These are phyloP conservation scores for Pseudonectria buxi DNA, from an alignment of 2,329 filamentous ascomycete genomes.

Conservation along the genomic window DNA sequence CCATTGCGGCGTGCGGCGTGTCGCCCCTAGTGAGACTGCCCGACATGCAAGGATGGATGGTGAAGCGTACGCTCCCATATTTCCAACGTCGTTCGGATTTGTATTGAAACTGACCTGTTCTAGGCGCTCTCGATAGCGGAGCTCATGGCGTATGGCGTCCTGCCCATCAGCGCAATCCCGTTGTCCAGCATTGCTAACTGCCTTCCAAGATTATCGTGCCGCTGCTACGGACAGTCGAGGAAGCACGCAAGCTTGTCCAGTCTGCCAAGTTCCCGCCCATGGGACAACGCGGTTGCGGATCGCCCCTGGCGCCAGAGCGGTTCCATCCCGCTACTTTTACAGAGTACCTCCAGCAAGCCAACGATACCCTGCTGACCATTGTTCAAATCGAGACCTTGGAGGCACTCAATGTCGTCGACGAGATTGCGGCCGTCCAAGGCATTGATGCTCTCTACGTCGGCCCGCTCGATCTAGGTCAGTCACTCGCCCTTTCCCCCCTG, in stretches of 20 bases:
- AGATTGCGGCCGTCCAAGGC: constrained; percentile 53
- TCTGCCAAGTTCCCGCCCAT: constrained; percentile 45
- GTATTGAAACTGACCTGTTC: background rate
- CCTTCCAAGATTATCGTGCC: constrained; percentile 38
- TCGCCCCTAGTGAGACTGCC: constrained; percentile 45
- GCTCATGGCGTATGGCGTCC: constrained; percentile 39
- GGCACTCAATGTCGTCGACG: constrained; percentile 53
- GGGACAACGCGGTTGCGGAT: constrained; percentile 43
- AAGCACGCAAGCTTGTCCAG: constrained; percentile 38
- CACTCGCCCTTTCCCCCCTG: too few species aligned
- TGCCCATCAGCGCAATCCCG: background rate
- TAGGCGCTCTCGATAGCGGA: constrained; percentile 43
- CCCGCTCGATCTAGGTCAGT: constrained; percentile 54
- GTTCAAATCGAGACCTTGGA: constrained; percentile 63
- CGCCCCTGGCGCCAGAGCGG: constrained; percentile 37
- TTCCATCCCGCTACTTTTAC: constrained; percentile 38
- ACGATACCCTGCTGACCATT: constrained; percentile 51
- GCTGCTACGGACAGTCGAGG: constrained; percentile 35
- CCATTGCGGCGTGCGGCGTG: constrained; percentile 40
- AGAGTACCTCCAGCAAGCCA: constrained; percentile 44
- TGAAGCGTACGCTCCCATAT: constrained; percentile 31
- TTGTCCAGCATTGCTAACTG: constrained; percentile 7
- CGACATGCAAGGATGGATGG: constrained; percentile 40
- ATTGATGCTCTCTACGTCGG: constrained; percentile 60
- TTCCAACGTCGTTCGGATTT: background rate